These are phyloP conservation scores for Phialemonium atrogriseum DNA, from an alignment of 2,329 filamentous ascomycete genomes.

Conservation along the genomic window DNA sequence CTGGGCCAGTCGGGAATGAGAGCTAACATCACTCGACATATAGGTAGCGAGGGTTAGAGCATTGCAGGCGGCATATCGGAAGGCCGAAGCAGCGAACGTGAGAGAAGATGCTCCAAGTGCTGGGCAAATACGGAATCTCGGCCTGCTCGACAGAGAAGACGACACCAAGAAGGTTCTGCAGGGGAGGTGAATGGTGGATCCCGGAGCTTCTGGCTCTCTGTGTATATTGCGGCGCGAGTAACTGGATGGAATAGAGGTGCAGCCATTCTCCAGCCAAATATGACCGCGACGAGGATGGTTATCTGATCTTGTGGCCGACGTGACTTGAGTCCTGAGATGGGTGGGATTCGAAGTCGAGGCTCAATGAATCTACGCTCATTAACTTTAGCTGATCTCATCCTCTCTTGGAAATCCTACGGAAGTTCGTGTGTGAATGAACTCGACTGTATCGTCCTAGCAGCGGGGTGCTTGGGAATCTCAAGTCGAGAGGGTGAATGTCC, in stretches of 20 bases:
- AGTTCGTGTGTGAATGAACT: too few relatives aligned
- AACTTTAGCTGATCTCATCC: too few relatives aligned
- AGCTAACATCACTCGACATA: constrained; percentile 8
- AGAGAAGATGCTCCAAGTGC: constrained; percentile 75
- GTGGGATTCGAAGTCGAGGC: too few relatives aligned
- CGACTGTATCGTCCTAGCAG: too few relatives aligned
- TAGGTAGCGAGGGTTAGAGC: constrained; percentile 71
- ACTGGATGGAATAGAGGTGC: not conserved
- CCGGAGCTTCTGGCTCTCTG: constrained; percentile 1
- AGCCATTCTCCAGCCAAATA: too few relatives aligned
- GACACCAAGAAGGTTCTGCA: constrained; percentile 57
- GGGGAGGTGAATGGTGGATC: constrained; percentile 13
- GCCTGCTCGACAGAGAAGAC: constrained; percentile 75
- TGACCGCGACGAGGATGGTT: not conserved
- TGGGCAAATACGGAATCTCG: constrained; percentile 80
- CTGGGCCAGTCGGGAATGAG: not conserved
- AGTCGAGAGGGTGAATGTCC: too few relatives aligned
- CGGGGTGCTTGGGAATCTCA: too few relatives aligned
- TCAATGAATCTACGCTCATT: too few relatives aligned
- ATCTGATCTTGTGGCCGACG: too few relatives aligned
- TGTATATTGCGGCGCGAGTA: constrained; percentile 11
- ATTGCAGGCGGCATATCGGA: constrained; percentile 79
- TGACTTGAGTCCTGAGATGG: too few relatives aligned
- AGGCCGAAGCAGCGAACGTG: constrained; percentile 64
- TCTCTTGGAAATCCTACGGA: too few relatives aligned